Percentiles rank a stretch among this genome's conserved stretches.
phyloP scores from a whole-genome alignment of 2,329 filamentous ascomycete genomes.

The Aureobasidium sp. region DNA sequence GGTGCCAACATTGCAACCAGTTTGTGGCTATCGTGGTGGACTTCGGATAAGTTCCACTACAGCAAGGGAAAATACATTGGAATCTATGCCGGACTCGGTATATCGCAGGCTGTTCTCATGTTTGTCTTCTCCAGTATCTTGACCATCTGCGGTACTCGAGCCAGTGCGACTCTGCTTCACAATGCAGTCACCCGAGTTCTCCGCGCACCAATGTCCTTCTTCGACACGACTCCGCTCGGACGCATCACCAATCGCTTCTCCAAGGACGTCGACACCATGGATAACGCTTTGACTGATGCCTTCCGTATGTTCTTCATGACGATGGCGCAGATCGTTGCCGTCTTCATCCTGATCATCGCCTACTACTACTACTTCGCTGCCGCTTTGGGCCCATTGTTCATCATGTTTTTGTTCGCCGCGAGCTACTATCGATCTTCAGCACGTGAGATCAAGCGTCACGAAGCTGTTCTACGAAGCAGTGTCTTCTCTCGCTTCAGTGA shows the following conservation, averaged over 20 bases:
- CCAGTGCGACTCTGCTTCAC: constrained; percentile 85
- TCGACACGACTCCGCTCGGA: constrained; percentile 95
- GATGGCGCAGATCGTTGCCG: constrained; percentile 80
- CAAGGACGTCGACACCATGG: constrained; percentile 96
- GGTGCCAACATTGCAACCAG: constrained; percentile 89
- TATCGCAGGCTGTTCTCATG: constrained; percentile 75
- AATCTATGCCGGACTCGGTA: constrained; percentile 76
- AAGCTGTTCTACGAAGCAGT: constrained; percentile 85
- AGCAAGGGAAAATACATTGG: constrained; percentile 75
- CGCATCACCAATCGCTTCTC: constrained; percentile 98
- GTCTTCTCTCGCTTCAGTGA: constrained; percentile 96
- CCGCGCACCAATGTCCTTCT: constrained; percentile 84
- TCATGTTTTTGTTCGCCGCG: constrained; percentile 84
- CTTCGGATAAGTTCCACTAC: constrained; percentile 77
- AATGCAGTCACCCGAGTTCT: constrained; percentile 81
- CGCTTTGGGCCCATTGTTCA: constrained; percentile 72
- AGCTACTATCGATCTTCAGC: constrained; percentile 93
- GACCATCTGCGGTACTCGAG: constrained; percentile 81
- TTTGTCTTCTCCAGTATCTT: constrained; percentile 85
- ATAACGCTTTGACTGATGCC: constrained; percentile 89
- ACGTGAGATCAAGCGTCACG: constrained; percentile 94
- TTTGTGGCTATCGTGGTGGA: constrained; percentile 97
- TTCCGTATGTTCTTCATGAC: constrained; percentile 96
- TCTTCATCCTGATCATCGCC: constrained; percentile 93
- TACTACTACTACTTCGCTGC: constrained; percentile 92